Evolutionary conservation across 176 grass and related monocot species (phyloP), one percentile per base, ranked within the genome.

Genomic region (Elaeis guineensis): DNA sequence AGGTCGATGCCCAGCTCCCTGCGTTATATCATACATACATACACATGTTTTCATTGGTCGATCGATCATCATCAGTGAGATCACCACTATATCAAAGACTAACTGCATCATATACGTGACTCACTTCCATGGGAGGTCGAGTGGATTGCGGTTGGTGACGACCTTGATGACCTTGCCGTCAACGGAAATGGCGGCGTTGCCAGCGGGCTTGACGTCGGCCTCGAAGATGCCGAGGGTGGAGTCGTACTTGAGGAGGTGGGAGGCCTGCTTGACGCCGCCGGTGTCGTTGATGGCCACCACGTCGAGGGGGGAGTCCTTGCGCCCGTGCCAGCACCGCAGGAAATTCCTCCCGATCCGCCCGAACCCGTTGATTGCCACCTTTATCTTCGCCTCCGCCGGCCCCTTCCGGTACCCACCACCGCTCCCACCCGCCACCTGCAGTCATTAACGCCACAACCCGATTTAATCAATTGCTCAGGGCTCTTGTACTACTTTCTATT

Each of bases 281-380:
- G 83, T 86, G 83, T 92, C 89, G 83, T 92, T 92, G 83, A 92
- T 81, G 58, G 83, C 89, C 70, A 92, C 78, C 20, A 92, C 67
- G 22, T 92, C 89, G 5, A 92, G 68, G 0, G 82, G 87, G 3
- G 87, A 86, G 58, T 69, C 74, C 29, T 82, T 60, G 57, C 83
- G 83, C 5, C 83, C 89, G 77, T 87, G 89, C 89, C 82, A 86
- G 89, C 83, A 86, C 4, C 89, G 83, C 5, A 92, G 77, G 83
- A 92, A 92, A 80, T 92, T 92, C 73, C 89, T 80, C 16, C 89
- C 89, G 76, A 92, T 92, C 32, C 89, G 89, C 19, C 89, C 89
- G 80, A 92, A 92, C 17, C 89, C 89, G 70, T 92, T 92, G 83
- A 92, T 92, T 51, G 83, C 89, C 77, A 92, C 89, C 77, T 87